Conservation (phyloP, 2,329 filamentous ascomycete genomes). For the Drechslerella dactyloides region DNA sequence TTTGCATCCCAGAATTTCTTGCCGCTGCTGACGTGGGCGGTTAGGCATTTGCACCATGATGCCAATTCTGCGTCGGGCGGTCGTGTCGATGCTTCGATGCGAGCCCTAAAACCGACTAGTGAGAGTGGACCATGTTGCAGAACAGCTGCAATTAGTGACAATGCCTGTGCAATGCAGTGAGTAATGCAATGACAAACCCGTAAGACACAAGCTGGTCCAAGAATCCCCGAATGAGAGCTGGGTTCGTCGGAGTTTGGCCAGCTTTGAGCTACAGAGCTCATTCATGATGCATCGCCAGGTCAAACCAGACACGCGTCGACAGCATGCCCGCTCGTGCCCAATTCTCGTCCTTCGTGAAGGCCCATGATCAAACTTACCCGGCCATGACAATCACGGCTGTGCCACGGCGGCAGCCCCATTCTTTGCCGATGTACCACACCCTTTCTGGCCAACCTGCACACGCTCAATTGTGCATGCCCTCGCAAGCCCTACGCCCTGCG, state of each 20-base stretch:
- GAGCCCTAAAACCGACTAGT: conserved; percentile 2
- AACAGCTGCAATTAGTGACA: background rate
- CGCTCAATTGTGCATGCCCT: background rate
- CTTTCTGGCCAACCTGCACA: background rate
- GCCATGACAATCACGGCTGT: too few species aligned
- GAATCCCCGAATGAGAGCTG: background rate
- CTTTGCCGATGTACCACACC: background rate
- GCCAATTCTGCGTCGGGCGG: background rate
- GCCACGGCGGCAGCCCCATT: background rate
- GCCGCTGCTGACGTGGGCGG: conserved; percentile 1
- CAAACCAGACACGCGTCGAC: too few species aligned
- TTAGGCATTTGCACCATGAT: background rate
- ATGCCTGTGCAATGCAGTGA: background rate
- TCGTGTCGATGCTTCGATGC: background rate
- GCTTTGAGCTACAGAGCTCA: background rate
- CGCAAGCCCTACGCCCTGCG: background rate
- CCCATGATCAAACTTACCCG: too few species aligned
- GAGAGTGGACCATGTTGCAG: background rate
- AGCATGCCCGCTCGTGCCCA: too few species aligned
- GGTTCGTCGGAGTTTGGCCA: background rate
- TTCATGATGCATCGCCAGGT: too few species aligned
- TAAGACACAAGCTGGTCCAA: background rate
- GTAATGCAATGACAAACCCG: background rate
- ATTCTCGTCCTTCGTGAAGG: too few species aligned
- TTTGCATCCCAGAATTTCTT: background rate